Base-by-base conservation (phyloP, 2,329 filamentous ascomycete species). In the Talaromyces sp. region DNA sequence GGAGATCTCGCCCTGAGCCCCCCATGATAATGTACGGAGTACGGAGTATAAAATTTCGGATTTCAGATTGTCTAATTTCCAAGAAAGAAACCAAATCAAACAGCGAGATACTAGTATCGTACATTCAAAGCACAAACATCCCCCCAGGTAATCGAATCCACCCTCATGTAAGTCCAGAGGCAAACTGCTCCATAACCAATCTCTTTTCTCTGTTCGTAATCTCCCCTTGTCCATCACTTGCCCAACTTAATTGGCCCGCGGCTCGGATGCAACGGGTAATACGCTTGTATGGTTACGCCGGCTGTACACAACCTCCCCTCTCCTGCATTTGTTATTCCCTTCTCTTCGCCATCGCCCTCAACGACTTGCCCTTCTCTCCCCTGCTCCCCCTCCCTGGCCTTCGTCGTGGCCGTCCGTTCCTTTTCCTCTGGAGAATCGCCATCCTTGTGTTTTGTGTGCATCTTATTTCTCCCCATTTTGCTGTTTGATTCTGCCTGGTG, bases 331-430 rank as follows among this genome's bases (percentile, higher is more conserved):
- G 48, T 54, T 56, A 35, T 55, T 57, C 33, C 35, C 42, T 24
- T 49, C 44, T 55, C 47, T 56, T 55, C 49, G 45, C 49, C 55
- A 48, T 32, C 50, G 41, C 45, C 49, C 47, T 39, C 19, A 45
- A 60, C 59, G 60, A 62, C 57, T 49, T 39, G 10, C 16, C 10
- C 24, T 27, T 27, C 37, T 52, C 41, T 33, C 48, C 47, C 47
- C 45, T 42, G 49, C 36, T 42, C 27, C 42, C 32, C 45, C 35
- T 30, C 54, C 51, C 56, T 64, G 60, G 62, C 60, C 60, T 48
- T 57, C 62, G 58, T 64, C 60, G 58, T 64, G 62, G 62, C 62
- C 62, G 62, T 64, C 62, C 62, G 35, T 61, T 64, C 62, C 56
- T 61, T 61, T 48, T 56, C 53, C 45, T 41, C 36, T 3, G 10